Base-by-base conservation (phyloP, 345 rosid species). In the Lepidium didymum region DNA sequence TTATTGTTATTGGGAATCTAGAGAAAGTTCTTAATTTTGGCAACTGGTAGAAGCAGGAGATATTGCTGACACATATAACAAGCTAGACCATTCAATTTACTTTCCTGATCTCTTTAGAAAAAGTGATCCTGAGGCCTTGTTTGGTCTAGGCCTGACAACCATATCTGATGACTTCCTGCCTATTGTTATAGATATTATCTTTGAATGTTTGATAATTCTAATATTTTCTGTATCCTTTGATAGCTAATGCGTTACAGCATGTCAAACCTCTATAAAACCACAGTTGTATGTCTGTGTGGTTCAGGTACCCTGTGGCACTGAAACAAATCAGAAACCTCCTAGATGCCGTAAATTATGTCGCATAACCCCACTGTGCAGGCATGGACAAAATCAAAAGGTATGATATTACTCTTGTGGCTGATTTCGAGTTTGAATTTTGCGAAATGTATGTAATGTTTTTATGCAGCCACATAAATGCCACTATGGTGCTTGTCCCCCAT, bases 281-380 rank as follows among this genome's bases (percentile, higher is more conserved):
- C 7, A 13, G 54, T 46, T 44, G 35, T 35, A 5, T 51, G 14
- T 60, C 46, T 10, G 46, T 72, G 75, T 69, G 61, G 69, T 31
- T 53, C 68, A 93, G 97, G 98, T 93, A 78, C 97, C 98, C n/a
- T 93, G 98, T 78, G 98, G 98, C 62, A 83, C 92, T 33, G 97
- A 93, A 81, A 83, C 67, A 84, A 80, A 84, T 62, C 97, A 90
- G 74, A 87, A 84, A 78, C 94, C 98, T 80, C 96, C 98, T 61
- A 80, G 76, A 82, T 93, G 97, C 72, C 94, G 83, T 53, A 93
- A 90, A 69, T 69, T 79, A 25, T 93, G 98, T 70, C 66, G 54
- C 15, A 73, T 85, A 78, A 61, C 79, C 63, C 85, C 79, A 43
- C 67, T 90, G 36, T 93, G 98, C 77, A 81, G 89, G 79, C 98